These are phyloP conservation scores for Suhomyces faveliae DNA, from an alignment of 805 yeast species.

Conservation along the genomic window DNA sequence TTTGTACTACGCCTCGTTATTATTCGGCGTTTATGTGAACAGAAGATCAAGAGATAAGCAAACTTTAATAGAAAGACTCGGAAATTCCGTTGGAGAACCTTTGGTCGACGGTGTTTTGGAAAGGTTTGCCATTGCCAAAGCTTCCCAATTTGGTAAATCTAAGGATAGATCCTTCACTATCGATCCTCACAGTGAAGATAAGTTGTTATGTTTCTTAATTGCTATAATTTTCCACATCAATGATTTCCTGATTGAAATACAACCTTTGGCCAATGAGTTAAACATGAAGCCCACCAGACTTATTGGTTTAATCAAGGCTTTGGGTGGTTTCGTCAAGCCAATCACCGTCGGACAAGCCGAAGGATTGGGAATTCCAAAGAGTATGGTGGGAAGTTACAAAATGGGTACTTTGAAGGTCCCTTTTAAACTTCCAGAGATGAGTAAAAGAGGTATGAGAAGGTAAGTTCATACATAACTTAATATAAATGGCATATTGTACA, in stretches of 20 bases:
- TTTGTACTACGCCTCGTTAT: conserved; percentile 74
- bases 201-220: conserved; percentile 74
- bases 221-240: conserved; percentile 74
- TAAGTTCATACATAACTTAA: not conserved
- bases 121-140: conserved; percentile 65
- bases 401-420: conserved; percentile 86
- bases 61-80: conserved; percentile 56
- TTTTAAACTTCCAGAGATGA: conserved; percentile 80
- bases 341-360: conserved; percentile 75
- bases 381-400: conserved; percentile 62
- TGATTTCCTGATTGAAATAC: conserved; percentile 67
- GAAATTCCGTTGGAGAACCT: conserved; percentile 66
- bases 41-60: conserved; percentile 62
- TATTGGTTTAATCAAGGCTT: conserved; percentile 64
- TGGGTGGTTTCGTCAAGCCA: conserved; percentile 78
- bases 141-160: conserved; percentile 68
- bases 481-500: not conserved
- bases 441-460: conserved; percentile 46
- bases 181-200: conserved; percentile 88
- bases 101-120: conserved; percentile 70
- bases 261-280: conserved; percentile 82
- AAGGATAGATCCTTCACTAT: conserved; percentile 73
- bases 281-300: conserved; percentile 75
- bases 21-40: conserved; percentile 76
- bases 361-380: conserved; percentile 64